Evolutionary conservation across 2,329 filamentous ascomycete species (phyloP).

Genomic region (Fusarium sp.): DNA sequence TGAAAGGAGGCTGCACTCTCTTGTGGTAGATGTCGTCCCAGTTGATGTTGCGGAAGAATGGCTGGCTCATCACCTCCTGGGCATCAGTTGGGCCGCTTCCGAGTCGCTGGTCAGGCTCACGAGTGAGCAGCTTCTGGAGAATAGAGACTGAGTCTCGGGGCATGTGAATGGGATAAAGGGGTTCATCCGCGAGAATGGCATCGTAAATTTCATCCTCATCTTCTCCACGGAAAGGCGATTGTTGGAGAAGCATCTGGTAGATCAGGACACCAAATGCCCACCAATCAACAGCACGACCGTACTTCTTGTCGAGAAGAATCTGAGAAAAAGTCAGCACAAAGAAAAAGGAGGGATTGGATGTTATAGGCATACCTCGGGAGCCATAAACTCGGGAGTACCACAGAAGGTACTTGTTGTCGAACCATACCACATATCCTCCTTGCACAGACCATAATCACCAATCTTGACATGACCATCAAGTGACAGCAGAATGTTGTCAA

Average conservation of each 20-base stretch:
- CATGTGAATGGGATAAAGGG: slow-evolving; percentile 98
- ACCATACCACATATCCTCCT: slow-evolving; percentile 99
- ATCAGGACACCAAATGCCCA: slow-evolving; percentile 99
- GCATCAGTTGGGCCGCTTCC: slow-evolving; percentile 96
- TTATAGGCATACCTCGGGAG: slow-evolving; percentile 76
- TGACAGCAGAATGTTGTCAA: slow-evolving; percentile 89
- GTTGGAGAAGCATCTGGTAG: slow-evolving; percentile 99
- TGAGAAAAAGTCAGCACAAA: slow-evolving; percentile 53
- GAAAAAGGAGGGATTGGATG: background rate
- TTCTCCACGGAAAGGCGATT: slow-evolving; percentile 97
- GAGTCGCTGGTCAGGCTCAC: slow-evolving; percentile 90
- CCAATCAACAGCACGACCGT: slow-evolving; percentile 97
- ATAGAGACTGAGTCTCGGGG: slow-evolving; percentile 97
- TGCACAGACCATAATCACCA: slow-evolving; percentile 97
- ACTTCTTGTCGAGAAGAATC: slow-evolving; percentile 98
- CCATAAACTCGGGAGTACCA: slow-evolving; percentile 99
- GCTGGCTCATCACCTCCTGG: slow-evolving; percentile 98
- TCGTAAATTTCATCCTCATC: slow-evolving; percentile 99
- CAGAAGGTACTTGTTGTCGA: slow-evolving; percentile 98
- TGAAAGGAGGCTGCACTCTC: slow-evolving; percentile 85
- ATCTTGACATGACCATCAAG: slow-evolving; percentile 98
- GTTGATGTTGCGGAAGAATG: slow-evolving; percentile 97
- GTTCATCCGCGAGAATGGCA: slow-evolving; percentile 95
- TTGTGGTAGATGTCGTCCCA: slow-evolving; percentile 99
- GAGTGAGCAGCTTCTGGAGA: slow-evolving; percentile 93